phyloP scores from a whole-genome alignment of 2,329 filamentous ascomycete genomes.

The Pestalotiopsis sp. region DNA sequence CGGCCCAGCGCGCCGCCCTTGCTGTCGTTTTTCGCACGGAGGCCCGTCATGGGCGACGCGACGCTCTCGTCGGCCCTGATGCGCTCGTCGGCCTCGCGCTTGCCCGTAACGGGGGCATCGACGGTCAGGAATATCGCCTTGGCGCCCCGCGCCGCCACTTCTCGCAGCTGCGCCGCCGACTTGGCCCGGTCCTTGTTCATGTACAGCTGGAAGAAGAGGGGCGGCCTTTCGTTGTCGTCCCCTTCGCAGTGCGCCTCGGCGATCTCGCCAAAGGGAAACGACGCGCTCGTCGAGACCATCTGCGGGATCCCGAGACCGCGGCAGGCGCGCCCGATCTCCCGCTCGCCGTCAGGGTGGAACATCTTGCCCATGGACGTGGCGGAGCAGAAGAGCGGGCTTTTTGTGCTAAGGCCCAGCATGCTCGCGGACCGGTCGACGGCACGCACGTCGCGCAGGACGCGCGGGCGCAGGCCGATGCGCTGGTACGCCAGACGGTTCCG shows the following conservation, averaged over 20 bases:
- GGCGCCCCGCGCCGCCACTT: constrained; percentile 37
- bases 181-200: constrained; percentile 16
- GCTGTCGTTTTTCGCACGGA: constrained; percentile 50
- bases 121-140: constrained; percentile 61
- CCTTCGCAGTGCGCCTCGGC: background rate
- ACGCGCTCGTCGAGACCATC: constrained; percentile 16
- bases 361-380: constrained; percentile 16
- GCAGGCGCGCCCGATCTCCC: constrained; percentile 10
- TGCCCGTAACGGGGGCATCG: constrained; percentile 59
- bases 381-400: constrained; percentile 15
- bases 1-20: constrained; percentile 59
- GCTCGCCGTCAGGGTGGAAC: constrained; percentile 16
- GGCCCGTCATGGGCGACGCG: constrained; percentile 51
- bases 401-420: constrained; percentile 12
- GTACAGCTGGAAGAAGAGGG: constrained; percentile 19
- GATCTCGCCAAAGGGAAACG: constrained; percentile 12
- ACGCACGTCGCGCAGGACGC: constrained; percentile 13
- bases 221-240: background rate
- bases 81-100: constrained; percentile 52
- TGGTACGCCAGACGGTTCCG: constrained; percentile 5
- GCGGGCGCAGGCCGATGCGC: constrained; percentile 13
- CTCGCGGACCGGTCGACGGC: background rate
- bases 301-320: constrained; percentile 13
- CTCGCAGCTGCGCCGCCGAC: constrained; percentile 10
- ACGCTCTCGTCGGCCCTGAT: constrained; percentile 49